Conservation (phyloP, 805 yeast species). For the Komagataella ulmi region DNA sequence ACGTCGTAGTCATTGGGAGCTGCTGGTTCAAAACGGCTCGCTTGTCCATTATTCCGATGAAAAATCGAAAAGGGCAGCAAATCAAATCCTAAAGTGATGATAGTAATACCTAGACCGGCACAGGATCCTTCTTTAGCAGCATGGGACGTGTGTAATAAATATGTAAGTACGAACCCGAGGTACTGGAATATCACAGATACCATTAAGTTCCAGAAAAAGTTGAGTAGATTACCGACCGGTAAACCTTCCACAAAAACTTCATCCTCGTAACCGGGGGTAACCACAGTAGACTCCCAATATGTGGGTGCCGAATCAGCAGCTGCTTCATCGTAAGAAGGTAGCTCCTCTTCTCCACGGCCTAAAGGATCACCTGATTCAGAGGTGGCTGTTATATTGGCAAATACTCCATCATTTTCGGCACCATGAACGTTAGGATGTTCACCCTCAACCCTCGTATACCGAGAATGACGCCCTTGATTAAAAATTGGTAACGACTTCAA, state of each 20-base stretch:
- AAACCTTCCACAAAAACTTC: constrained; percentile 90
- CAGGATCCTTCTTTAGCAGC: constrained; percentile 94
- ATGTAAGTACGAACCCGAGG: constrained; percentile 85
- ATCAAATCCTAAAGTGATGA: constrained; percentile 55
- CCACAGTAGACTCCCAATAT: constrained; percentile 85
- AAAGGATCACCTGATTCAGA: constrained; percentile 31
- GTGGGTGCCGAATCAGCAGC: constrained; percentile 92
- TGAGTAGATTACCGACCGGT: constrained; percentile 88
- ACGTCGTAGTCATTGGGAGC: constrained; percentile 47
- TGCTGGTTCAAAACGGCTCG: constrained; percentile 32
- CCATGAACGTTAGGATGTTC: constrained; percentile 11
- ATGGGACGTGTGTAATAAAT: constrained; percentile 86
- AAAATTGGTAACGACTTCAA: not conserved
- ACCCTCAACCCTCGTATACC: not conserved
- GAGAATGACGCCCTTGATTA: not conserved
- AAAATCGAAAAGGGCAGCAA: constrained; percentile 32
- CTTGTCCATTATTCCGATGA: constrained; percentile 10
- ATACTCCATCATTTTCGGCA: constrained; percentile 70
- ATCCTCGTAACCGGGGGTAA: constrained; percentile 71
- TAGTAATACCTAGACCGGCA: constrained; percentile 80
- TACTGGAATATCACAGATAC: constrained; percentile 89
- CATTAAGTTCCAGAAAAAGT: constrained; percentile 79
- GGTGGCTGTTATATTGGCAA: constrained; percentile 82
- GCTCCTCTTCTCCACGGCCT: constrained; percentile 32
- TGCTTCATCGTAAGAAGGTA: constrained; percentile 90